These are phyloP conservation scores for Dothideomycetes sp. DNA, from an alignment of 2,329 filamentous ascomycete genomes.

Conservation along the genomic window DNA sequence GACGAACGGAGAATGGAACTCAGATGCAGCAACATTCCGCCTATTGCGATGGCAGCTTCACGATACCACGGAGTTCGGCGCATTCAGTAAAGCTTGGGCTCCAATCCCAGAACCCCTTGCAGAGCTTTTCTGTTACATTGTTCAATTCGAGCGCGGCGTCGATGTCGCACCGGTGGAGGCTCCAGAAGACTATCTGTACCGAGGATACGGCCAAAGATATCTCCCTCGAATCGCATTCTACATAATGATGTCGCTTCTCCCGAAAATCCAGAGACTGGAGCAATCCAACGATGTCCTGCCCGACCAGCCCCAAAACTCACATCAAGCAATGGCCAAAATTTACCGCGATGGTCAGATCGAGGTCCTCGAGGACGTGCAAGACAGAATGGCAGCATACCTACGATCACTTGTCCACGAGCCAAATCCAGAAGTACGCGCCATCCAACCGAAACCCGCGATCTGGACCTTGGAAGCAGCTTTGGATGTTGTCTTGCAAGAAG, in stretches of 20 bases:
- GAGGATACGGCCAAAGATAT: slow-evolving; percentile 17
- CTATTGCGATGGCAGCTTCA: slow-evolving; percentile 14
- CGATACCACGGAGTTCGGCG: neutral
- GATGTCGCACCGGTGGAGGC: slow-evolving; percentile 17
- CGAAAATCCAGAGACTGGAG: slow-evolving; percentile 22
- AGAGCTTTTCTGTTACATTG: slow-evolving; percentile 24
- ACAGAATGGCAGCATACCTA: slow-evolving; percentile 16
- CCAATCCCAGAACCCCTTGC: slow-evolving; percentile 20
- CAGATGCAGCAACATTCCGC: slow-evolving; percentile 26
- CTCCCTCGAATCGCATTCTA: slow-evolving; percentile 22
- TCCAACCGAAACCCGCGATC: slow-evolving; percentile 10
- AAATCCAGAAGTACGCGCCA: neutral
- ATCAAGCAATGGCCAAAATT: slow-evolving; percentile 29
- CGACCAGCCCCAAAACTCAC: slow-evolving; percentile 21
- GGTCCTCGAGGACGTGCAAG: slow-evolving; percentile 19
- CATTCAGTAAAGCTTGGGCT: slow-evolving; percentile 7
- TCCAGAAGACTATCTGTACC: slow-evolving; percentile 16
- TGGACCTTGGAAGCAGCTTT: slow-evolving; percentile 20
- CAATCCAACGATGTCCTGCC: slow-evolving; percentile 15
- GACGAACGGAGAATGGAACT: slow-evolving; percentile 19
- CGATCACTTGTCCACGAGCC: neutral
- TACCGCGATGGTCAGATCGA: slow-evolving; percentile 30
- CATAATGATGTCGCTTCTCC: slow-evolving; percentile 22
- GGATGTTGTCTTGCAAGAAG: slow-evolving; percentile 39
- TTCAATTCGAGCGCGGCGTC: slow-evolving; percentile 20